These are phyloP conservation scores for Gyromitra esculenta DNA, from an alignment of 2,329 filamentous ascomycete genomes.

Conservation along the genomic window DNA sequence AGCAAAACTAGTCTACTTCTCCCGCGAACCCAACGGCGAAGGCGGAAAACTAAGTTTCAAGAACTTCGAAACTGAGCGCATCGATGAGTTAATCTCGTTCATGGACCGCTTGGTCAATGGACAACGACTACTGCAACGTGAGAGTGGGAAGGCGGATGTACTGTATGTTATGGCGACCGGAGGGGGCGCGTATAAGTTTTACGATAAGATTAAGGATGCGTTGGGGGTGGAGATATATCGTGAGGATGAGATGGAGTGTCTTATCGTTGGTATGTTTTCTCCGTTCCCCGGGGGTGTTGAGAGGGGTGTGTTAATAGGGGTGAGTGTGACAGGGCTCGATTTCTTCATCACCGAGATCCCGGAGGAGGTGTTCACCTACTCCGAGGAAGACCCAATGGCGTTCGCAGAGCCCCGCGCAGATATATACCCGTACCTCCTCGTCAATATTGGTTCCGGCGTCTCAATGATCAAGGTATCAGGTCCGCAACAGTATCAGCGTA, in stretches of 20 bases:
- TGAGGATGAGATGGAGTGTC: constrained; percentile 98
- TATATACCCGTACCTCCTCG: constrained; percentile 95
- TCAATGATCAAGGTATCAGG: constrained; percentile 97
- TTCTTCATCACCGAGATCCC: constrained; percentile 99
- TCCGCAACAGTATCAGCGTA: constrained; percentile 83
- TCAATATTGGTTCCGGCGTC: constrained; percentile 97
- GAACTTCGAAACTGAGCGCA: constrained; percentile 93
- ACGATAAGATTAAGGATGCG: constrained; percentile 84
- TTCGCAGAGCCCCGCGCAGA: constrained; percentile 80
- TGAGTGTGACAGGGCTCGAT: constrained; percentile 74
- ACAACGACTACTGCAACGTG: constrained; percentile 69
- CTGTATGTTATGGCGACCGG: constrained; percentile 95
- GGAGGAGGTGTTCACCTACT: constrained; percentile 95
- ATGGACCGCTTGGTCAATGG: constrained; percentile 80
- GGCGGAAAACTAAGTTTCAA: constrained; percentile 94
- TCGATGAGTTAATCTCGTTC: constrained; percentile 92
- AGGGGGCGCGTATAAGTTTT: constrained; percentile 95
- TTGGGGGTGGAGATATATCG: constrained; percentile 87
- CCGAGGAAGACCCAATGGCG: constrained; percentile 87
- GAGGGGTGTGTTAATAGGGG: no score
- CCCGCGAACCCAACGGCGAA: constrained; percentile 75
- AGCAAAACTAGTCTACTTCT: constrained; percentile 97
- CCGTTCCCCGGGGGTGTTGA: background rate
- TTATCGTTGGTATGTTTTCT: constrained; percentile 79
- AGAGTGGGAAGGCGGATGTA: constrained; percentile 66